Evolutionary conservation across 2,329 filamentous ascomycete species (phyloP), one percentile per base, ranked within the genome.

Genomic region (Verticillium longisporum): DNA sequence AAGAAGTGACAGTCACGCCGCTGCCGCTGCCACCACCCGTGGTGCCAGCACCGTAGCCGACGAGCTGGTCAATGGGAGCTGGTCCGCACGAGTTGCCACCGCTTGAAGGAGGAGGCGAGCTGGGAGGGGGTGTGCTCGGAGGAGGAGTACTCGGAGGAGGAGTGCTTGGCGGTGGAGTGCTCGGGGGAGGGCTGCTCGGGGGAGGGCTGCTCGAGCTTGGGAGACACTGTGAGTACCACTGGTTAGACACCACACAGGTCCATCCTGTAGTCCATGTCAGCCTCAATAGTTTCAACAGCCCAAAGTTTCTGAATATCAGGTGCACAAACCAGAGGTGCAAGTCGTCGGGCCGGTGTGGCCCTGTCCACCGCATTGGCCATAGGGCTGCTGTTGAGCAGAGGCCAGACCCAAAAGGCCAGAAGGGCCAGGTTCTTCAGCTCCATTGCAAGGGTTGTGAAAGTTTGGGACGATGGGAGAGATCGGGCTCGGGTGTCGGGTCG

Each of bases 21-120:
- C 70, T 68, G 14, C 78, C 79, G 45, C 73, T 75, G n/a, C 75
- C 73, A 61, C 79, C 79, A 63, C 79, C 79, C 14, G 76, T 80
- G 0, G 78, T 79, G 34, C 74, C 72, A 26, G 68, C 68, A 55
- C 68, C 74, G 61, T 70, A 75, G 37, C 76, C 70, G 45, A 72
- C 64, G 61, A 73, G 64, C n/a, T 63, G 62, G 61, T 71, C 62
- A 18, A 68, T 62, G 15, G 60, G 61, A 21, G 68, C 66, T 14
- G 62, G 58, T 14, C 63, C 64, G 55, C 61, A 63, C 5, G 41
- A 58, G 37, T 62, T 64, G 55, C 32, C 56, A 63, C 34, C 58
- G 26, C 41, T n/a, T 37, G 45, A 33, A 21, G 38, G 41, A 14
- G 58, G 56, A 31, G 61, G 45, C 37, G 59, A 33, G 3, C 9